Conservation (phyloP, 2,329 filamentous ascomycete genomes). For the Aspergillus candidus region DNA sequence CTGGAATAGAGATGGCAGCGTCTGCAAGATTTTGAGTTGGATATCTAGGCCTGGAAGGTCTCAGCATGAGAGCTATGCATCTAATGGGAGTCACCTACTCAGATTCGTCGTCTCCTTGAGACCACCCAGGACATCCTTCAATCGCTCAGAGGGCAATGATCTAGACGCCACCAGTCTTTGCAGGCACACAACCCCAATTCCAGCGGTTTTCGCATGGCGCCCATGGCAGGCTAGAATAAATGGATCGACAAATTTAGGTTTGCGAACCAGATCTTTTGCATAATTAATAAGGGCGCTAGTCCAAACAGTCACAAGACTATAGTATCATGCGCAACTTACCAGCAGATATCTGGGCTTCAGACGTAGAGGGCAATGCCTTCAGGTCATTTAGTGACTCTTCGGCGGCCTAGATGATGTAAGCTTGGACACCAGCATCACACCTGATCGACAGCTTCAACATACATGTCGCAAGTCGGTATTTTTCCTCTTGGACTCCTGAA, state of each 20-base stretch:
- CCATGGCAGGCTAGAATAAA: constrained; percentile 91
- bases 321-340: constrained; percentile 43
- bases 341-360: constrained; percentile 68
- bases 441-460: constrained; percentile 9
- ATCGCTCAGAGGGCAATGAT: constrained; percentile 68
- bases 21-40: constrained; percentile 92
- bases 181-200: constrained; percentile 79
- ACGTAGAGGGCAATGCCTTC: constrained; percentile 65
- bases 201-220: constrained; percentile 83
- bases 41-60: constrained; percentile 62
- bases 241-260: constrained; percentile 79
- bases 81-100: constrained; percentile 44
- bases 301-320: neutral
- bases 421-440: constrained; percentile 13
- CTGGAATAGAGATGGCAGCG: constrained; percentile 79
- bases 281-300: constrained; percentile 19
- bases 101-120: constrained; percentile 72
- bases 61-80: constrained; percentile 16
- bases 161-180: constrained; percentile 80
- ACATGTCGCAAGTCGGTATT: constrained; percentile 78
- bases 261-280: constrained; percentile 68
- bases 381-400: constrained; percentile 91
- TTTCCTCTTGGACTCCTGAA: constrained; percentile 94
- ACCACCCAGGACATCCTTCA: constrained; percentile 82
- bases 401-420: constrained; percentile 58